Evolutionary conservation across 371 early-diverging fungal species (phyloP).

Genomic region (Fennellomyces sp.): DNA sequence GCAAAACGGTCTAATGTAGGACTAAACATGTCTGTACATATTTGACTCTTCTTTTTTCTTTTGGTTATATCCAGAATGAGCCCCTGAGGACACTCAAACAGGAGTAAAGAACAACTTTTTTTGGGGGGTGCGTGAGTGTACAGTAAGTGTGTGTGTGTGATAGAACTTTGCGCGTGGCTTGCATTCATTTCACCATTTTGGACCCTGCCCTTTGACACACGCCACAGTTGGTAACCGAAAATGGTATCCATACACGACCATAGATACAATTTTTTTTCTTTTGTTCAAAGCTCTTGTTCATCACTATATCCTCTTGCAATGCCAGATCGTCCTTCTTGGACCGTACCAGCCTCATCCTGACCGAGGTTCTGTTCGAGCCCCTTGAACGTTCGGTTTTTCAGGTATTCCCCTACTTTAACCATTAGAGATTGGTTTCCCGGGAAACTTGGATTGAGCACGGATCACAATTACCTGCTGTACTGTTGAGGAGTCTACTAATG

Average conservation of each 20-base stretch:
- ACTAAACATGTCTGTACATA: background rate
- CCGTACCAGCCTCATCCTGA: slow-evolving; percentile 63
- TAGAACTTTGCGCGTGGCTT: slow-evolving; percentile 18
- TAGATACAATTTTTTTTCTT: background rate
- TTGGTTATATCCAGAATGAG: slow-evolving; percentile 18
- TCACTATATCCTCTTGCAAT: slow-evolving; percentile 83
- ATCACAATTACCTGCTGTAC: slow-evolving; percentile 69
- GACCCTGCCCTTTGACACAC: background rate
- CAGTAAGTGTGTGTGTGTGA: background rate
- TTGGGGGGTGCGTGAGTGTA: background rate
- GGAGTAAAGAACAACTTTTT: background rate
- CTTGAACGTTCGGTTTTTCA: slow-evolving; percentile 73
- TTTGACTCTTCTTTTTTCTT: slow-evolving; percentile 1
- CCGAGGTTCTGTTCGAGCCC: slow-evolving; percentile 80
- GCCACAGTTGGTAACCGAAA: background rate
- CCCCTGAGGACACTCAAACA: background rate
- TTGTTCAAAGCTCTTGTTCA: slow-evolving; percentile 33
- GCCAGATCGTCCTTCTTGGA: slow-evolving; percentile 83
- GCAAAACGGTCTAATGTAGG: too few species aligned
- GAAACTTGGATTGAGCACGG: background rate
- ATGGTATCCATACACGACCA: background rate
- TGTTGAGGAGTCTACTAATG: slow-evolving; percentile 68
- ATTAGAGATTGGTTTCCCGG: background rate
- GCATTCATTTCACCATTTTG: slow-evolving; percentile 19
- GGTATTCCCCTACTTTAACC: slow-evolving; percentile 56